Evolutionary conservation across 805 yeast species (phyloP).

Genomic region (Komagataella pastoris): DNA sequence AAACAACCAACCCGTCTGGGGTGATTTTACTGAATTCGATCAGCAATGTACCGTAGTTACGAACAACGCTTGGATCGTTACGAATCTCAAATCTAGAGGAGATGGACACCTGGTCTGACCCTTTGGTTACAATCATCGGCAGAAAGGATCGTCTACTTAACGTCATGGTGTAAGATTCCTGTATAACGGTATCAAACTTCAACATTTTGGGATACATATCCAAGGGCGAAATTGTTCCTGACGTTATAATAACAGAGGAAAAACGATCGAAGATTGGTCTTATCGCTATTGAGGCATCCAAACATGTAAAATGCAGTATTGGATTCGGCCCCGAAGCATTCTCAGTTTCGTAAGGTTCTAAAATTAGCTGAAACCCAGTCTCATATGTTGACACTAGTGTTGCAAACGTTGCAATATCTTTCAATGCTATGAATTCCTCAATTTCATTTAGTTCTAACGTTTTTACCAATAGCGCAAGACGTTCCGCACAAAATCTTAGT

Average conservation of each 20-base stretch:
- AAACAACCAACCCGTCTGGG: slow-evolving; percentile 97
- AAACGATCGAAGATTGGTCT: slow-evolving; percentile 93
- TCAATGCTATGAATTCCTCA: slow-evolving; percentile 85
- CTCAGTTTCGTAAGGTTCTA: slow-evolving; percentile 93
- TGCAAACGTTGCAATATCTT: slow-evolving; percentile 95
- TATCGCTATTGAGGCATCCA: slow-evolving; percentile 96
- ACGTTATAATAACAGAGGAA: slow-evolving; percentile 84
- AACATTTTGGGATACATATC: slow-evolving; percentile 98
- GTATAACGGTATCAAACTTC: slow-evolving; percentile 84
- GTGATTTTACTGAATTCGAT: slow-evolving; percentile 91
- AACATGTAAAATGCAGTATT: slow-evolving; percentile 79
- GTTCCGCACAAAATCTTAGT: slow-evolving; percentile 78
- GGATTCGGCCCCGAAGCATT: slow-evolving; percentile 96
- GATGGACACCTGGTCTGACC: slow-evolving; percentile 95
- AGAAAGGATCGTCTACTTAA: slow-evolving; percentile 82
- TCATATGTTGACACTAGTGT: slow-evolving; percentile 93
- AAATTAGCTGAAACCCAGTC: slow-evolving; percentile 76
- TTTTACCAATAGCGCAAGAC: slow-evolving; percentile 76
- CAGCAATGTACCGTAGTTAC: slow-evolving; percentile 88
- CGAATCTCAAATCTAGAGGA: slow-evolving; percentile 93
- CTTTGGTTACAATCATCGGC: slow-evolving; percentile 94
- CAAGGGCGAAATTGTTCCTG: slow-evolving; percentile 96
- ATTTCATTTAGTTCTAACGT: slow-evolving; percentile 80
- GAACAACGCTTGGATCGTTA: slow-evolving; percentile 94
- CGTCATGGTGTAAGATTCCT: slow-evolving; percentile 93